Evolutionary conservation across 225 moss, liverwort and hornwort species (phyloP), one percentile per base, ranked within the genome.

Genomic region (Bryum argenteum): DNA sequence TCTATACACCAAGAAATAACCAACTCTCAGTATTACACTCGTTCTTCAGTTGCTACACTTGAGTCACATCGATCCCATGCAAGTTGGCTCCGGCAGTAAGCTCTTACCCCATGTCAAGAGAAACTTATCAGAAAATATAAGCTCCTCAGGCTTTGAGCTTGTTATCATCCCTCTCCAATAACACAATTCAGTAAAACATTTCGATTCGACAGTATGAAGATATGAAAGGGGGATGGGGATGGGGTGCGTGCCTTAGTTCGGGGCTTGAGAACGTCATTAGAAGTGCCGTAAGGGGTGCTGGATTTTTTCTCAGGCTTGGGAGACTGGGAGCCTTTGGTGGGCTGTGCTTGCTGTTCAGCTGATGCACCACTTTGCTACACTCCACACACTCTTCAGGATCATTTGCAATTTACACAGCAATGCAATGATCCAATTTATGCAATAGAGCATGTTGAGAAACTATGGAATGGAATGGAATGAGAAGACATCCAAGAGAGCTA

Each of bases 271-370:
- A 79, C 47, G 11, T 82, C 76, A 39, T 68, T 67, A 11, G 79
- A 74, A 68, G 85, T 82, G 40, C 82, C 85, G 14, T 75, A 82
- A 7, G 81, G 85, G 10, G 75, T 70, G 52, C 43, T 58, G 20
- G 4, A 18, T 56, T 76, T 85, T 18, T 38, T 73, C 66, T 76
- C 72, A 52, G 33, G 63, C 44, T 48, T 48, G 23, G 77, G 41
- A 12, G 4, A 41, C 24, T 41, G 79, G 44, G 83, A 63, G 61
- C 66, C 70, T 1, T 55, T 66, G 23, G 38, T 13, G 42, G 54
- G 18, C 14, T 20, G 51, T 19, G 37, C 8, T 37, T 54, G 72
- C 56, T 67, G 80, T 20, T 54, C 41, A 41, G 47, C 61, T 16
- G 40, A 52, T 28, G 68, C 45, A 40, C 65, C 55, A 66, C 50